These are phyloP conservation scores for Trichoderma arundinaceum DNA, from an alignment of 2,329 filamentous ascomycete genomes.

Conservation along the genomic window DNA sequence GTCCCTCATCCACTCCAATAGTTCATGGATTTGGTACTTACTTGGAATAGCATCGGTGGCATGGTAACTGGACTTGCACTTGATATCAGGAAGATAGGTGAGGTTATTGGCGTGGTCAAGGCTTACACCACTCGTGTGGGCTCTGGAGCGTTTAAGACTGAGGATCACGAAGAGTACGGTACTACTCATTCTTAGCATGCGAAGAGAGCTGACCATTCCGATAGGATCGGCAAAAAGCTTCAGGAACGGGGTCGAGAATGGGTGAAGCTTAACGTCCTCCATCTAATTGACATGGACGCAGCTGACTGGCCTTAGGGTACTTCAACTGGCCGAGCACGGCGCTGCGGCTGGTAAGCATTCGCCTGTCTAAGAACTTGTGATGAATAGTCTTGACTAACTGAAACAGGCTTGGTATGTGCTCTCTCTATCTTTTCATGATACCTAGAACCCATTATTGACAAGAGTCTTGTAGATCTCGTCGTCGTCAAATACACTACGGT, in stretches of 20 bases:
- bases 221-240: slow-evolving; percentile 50
- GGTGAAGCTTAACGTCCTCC: slow-evolving; percentile 36
- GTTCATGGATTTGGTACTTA: background rate
- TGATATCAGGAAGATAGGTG: slow-evolving; percentile 64
- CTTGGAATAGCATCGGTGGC: slow-evolving; percentile 44
- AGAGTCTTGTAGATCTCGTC: slow-evolving; percentile 59
- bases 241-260: slow-evolving; percentile 55
- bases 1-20: background rate
- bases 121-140: slow-evolving; percentile 70
- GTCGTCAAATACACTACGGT: slow-evolving; percentile 65
- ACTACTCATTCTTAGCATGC: slow-evolving; percentile 2
- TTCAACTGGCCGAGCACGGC: slow-evolving; percentile 64
- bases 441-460: slow-evolving; percentile 32
- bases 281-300: background rate
- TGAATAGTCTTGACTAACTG: background rate
- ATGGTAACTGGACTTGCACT: slow-evolving; percentile 67
- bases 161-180: slow-evolving; percentile 53
- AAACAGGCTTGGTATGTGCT: slow-evolving; percentile 38
- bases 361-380: slow-evolving; percentile 29
- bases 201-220: slow-evolving; percentile 17
- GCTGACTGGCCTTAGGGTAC: slow-evolving; percentile 41
- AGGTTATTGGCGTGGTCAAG: slow-evolving; percentile 70
- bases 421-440: slow-evolving; percentile 28
- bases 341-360: slow-evolving; percentile 57
- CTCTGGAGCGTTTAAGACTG: slow-evolving; percentile 70